Conservation (phyloP, 2,329 filamentous ascomycete species). For the Alternaria ethzedia region DNA sequence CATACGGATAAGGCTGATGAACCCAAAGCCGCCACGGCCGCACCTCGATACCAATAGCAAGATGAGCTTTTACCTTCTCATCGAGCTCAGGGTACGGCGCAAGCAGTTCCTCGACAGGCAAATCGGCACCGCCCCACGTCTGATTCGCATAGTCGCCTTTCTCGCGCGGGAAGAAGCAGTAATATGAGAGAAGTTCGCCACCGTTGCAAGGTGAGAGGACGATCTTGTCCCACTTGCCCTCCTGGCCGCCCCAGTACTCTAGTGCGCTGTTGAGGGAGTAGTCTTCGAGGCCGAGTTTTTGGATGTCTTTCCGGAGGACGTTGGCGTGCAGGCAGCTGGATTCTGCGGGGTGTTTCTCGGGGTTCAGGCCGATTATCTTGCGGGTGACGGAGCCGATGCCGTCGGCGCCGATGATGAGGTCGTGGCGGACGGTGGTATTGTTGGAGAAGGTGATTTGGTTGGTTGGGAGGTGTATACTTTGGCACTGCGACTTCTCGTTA, state of each 20-base stretch:
- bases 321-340: slow-evolving; percentile 70
- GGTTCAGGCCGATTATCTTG: slow-evolving; percentile 66
- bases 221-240: slow-evolving; percentile 70
- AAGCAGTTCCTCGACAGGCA: slow-evolving; percentile 65
- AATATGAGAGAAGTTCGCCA: slow-evolving; percentile 70
- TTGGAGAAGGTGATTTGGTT: slow-evolving; percentile 54
- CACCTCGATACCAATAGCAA: slow-evolving; percentile 67
- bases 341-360: slow-evolving; percentile 65
- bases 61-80: slow-evolving; percentile 61
- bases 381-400: slow-evolving; percentile 72
- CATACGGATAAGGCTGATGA: slow-evolving; percentile 67
- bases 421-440: slow-evolving; percentile 58
- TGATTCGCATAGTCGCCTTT: slow-evolving; percentile 67
- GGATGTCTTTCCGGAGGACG: slow-evolving; percentile 66
- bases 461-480: slow-evolving; percentile 58
- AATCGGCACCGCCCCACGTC: slow-evolving; percentile 62
- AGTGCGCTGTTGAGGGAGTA: slow-evolving; percentile 67
- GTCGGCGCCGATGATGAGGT: slow-evolving; percentile 69
- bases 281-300: slow-evolving; percentile 66
- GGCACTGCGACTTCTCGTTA: slow-evolving; percentile 41
- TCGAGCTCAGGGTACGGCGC: slow-evolving; percentile 67
- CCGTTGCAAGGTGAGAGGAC: slow-evolving; percentile 73
- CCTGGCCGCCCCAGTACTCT: slow-evolving; percentile 74
- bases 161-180: slow-evolving; percentile 70
- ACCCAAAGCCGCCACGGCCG: slow-evolving; percentile 71